Conservation (phyloP, 2,329 filamentous ascomycete genomes). For the Teratosphaeria destructans region DNA sequence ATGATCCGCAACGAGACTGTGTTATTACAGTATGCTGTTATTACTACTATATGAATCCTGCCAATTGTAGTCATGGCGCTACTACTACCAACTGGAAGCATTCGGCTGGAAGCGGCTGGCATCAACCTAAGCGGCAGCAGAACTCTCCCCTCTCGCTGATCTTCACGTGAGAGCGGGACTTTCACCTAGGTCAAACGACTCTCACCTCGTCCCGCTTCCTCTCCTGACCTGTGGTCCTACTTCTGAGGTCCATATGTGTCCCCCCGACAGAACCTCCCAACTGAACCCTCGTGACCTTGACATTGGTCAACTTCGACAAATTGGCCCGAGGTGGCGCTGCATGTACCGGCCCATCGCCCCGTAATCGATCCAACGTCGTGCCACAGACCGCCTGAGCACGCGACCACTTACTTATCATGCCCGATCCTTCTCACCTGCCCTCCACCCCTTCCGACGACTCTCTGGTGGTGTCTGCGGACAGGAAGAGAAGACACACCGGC, state of each 20-base stretch:
- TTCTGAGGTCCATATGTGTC: too few relatives aligned
- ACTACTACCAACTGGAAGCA: background rate
- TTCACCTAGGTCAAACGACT: background rate
- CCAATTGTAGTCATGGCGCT: too few relatives aligned
- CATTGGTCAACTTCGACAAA: background rate
- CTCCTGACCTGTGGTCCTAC: background rate
- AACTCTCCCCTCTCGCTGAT: background rate
- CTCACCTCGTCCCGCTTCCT: background rate
- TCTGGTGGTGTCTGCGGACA: constrained; percentile 11
- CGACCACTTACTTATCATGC: background rate
- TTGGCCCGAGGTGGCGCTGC: background rate
- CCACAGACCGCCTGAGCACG: background rate
- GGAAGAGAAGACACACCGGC: constrained; percentile 20
- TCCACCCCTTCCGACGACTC: background rate
- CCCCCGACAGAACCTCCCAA: background rate
- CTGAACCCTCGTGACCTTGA: background rate
- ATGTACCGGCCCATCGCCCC: background rate
- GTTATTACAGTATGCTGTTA: too few relatives aligned
- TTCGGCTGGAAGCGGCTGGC: background rate
- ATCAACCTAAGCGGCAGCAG: background rate
- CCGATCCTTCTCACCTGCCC: background rate
- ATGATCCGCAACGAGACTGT: too few relatives aligned
- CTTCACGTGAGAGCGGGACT: background rate
- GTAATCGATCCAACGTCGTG: background rate
- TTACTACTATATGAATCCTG: too few relatives aligned